Evolutionary conservation across 768 basidiomycete species (phyloP).

Genomic region (Termitomyces sp.): DNA sequence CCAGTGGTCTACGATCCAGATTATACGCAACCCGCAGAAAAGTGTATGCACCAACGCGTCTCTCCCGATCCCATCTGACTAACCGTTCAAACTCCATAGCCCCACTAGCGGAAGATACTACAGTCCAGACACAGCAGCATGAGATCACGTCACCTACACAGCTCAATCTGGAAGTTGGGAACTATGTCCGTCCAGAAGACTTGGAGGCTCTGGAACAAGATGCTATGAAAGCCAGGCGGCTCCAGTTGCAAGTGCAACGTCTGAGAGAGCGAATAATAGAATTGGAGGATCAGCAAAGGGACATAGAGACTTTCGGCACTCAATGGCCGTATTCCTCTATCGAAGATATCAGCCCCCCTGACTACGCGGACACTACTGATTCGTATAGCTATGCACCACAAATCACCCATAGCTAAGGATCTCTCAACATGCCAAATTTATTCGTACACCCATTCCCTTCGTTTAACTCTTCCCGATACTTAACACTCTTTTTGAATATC

Average conservation of each 20-base stretch:
- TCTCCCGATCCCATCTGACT: neutral
- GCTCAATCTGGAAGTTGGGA: neutral
- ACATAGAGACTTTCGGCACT: neutral
- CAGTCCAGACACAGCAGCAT: neutral
- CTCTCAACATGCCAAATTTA: too few species aligned
- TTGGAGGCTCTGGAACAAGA: neutral
- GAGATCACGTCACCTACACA: neutral
- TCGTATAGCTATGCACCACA: conserved; percentile 4
- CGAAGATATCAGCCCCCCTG: neutral
- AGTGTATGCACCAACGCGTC: neutral
- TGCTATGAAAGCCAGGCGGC: neutral
- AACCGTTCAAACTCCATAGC: neutral
- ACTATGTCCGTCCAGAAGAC: neutral
- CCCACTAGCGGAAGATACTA: neutral
- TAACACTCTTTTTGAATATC: neutral
- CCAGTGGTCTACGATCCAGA: neutral
- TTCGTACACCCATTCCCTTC: too few species aligned
- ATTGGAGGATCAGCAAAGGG: conserved; percentile 8
- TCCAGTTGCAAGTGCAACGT: conserved; percentile 2
- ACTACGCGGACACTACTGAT: conserved; percentile 1
- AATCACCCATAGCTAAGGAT: neutral
- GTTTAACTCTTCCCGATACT: neutral
- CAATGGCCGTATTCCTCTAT: neutral
- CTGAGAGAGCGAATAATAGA: conserved; percentile 6
- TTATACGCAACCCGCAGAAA: conserved; percentile 6